Evolutionary conservation across 257 asterid species (phyloP), one percentile per base, ranked within the genome.

Genomic region (Jaltomata sinuosa): DNA sequence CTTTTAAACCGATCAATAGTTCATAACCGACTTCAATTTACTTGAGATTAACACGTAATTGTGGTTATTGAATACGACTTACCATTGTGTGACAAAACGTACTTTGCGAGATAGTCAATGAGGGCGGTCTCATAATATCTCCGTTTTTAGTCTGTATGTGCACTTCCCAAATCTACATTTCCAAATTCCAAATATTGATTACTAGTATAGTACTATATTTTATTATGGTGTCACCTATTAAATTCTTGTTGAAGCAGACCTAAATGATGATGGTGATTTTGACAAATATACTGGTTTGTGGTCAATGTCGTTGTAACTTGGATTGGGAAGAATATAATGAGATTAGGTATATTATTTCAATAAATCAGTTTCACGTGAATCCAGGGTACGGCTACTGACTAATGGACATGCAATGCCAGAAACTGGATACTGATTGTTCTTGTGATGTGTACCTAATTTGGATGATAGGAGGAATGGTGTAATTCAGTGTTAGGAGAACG

Each of bases 331-430:
- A n/a, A n/a, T n/a, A 57, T 85, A 34, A 82, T 59, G 40, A 72
- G 88, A 85, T 88, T 71, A 40, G 55, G 14, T 31, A 65, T 7
- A 29, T 29, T 38, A 7, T 8, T 50, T 45, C 68, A 79, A 65
- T 29, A 25, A n/a, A 77, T 80, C 25, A 54, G 69, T 65, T 62
- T 89, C 91, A 88, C 92, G 92, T 88, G 92, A 89, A 87, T 84
- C 81, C 79, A 78, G 45, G 83, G 87, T 84, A 87, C 87, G 84
- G 64, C 83, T 65, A 83, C 86, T 83, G 88, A 85, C 69, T 77
- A 52, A 38, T 76, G 81, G 62, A 76, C 81, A 76, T 76, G 62
- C 27, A 8, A 76, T 76, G 81, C 16, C 81, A 25, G 81, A 49
- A 76, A 74, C 22, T 61, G 83, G 78, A n/a, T n/a, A 87, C 84